Conservation (phyloP, 768 basidiomycete species). For the Amanita pallidorosea region DNA sequence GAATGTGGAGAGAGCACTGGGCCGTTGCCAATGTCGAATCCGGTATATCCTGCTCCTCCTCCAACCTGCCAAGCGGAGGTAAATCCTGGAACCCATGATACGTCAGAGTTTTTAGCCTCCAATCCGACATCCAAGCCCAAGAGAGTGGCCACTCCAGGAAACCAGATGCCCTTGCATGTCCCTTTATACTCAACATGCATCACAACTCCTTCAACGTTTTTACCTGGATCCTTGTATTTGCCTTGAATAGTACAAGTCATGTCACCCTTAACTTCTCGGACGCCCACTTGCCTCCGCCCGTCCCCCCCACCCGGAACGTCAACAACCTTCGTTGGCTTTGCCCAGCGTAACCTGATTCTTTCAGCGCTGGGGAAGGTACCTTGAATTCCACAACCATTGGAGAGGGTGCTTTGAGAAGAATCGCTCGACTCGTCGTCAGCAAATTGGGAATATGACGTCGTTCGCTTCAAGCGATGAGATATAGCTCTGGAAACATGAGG, state of each 20-base stretch:
- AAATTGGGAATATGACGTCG: constrained; percentile 56
- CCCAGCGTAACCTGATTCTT: constrained; percentile 69
- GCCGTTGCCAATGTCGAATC: constrained; percentile 47
- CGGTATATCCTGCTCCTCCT: constrained; percentile 61
- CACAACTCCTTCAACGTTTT: constrained; percentile 39
- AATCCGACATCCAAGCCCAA: constrained; percentile 70
- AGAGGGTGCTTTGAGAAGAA: constrained; percentile 41
- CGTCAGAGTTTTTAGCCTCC: constrained; percentile 56
- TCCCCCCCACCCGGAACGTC: constrained; percentile 34
- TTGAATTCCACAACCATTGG: constrained; percentile 58
- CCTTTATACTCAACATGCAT: constrained; percentile 65
- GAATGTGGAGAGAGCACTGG: constrained; percentile 21
- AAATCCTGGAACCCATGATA: constrained; percentile 49
- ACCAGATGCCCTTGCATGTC: constrained; percentile 70
- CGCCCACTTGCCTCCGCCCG: constrained; percentile 58
- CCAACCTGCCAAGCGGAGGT: constrained; percentile 47
- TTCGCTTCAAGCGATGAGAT: constrained; percentile 36
- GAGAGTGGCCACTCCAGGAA: constrained; percentile 72
- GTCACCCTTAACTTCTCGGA: constrained; percentile 56
- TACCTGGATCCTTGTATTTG: constrained; percentile 26
- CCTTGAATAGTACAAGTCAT: constrained; percentile 54
- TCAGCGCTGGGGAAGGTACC: constrained; percentile 75
- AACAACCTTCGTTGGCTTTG: constrained; percentile 43
- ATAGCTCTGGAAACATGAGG: constrained; percentile 56
- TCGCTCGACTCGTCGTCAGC: constrained; percentile 81